phyloP scores from a whole-genome alignment of 2,329 filamentous ascomycete species.

The Pseudocercospora crystallina region DNA sequence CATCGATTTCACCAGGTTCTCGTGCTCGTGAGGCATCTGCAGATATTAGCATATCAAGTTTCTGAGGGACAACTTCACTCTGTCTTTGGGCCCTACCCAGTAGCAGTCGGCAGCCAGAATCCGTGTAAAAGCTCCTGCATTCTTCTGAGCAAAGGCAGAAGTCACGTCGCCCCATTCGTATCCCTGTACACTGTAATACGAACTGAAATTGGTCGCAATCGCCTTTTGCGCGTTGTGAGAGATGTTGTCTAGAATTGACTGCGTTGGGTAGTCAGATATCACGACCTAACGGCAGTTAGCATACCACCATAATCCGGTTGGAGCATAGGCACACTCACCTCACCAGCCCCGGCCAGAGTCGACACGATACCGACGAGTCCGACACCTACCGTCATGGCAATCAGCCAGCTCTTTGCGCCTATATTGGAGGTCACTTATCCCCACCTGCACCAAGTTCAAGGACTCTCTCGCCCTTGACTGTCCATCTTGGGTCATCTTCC shows the following conservation, averaged over 20 bases:
- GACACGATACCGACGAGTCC: conserved; percentile 50
- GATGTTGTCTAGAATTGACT: conserved; percentile 60
- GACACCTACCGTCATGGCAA: conserved; percentile 37
- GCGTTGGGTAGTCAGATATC: conserved; percentile 68
- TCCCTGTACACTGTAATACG: conserved; percentile 51
- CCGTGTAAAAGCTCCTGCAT: conserved; percentile 55
- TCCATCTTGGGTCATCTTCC: conserved; percentile 41
- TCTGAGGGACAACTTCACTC: too few relatives aligned
- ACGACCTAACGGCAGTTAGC: conserved; percentile 44
- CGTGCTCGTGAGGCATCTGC: conserved; percentile 66
- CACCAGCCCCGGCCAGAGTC: conserved; percentile 44
- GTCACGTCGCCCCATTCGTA: conserved; percentile 64
- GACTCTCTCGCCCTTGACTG: conserved; percentile 52
- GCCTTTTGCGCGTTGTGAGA: conserved; percentile 58
- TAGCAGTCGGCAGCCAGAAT: conserved; percentile 71
- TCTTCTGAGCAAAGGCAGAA: conserved; percentile 39
- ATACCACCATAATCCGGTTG: not conserved
- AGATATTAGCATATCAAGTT: too few relatives aligned
- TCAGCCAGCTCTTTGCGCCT: conserved; percentile 24
- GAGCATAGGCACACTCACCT: conserved; percentile 32
- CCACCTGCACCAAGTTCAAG: conserved; percentile 70
- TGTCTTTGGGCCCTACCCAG: conserved; percentile 46
- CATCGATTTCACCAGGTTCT: conserved; percentile 63
- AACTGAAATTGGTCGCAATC: conserved; percentile 39
- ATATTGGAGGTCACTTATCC: conserved; percentile 39